Base-by-base conservation (phyloP, 2,329 filamentous ascomycete species). In the Cercospora zeae-maydis region DNA sequence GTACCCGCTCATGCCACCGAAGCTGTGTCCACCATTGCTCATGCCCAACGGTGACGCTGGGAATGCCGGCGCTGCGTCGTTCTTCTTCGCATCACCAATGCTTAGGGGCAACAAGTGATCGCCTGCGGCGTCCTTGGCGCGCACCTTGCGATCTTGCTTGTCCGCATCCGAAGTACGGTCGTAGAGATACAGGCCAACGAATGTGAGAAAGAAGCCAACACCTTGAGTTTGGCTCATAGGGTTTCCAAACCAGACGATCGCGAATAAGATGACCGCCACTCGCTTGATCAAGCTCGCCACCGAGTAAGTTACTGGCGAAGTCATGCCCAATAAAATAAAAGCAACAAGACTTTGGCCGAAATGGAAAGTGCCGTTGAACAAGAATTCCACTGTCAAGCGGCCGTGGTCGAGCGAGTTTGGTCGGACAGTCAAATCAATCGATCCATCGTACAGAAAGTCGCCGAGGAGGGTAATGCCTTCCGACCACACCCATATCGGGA, bases 281-380 rank as follows among this genome's bases (percentile, higher is more conserved):
- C 95, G 89, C 80, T 99, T 99, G 78, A 99, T 95, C 65, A 99
- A 82, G 61, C 90, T 96, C 36, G 95, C 95, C 37, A 99, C 93
- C 0, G 92, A 96, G 79, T 99, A 99, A 0, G 95, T 98, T 37
- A 99, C 95, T 0, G 95, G 95, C 0, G 92, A 96, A 11, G 98
- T 90, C 81, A 96, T 90, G 59, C 92, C 96, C 6, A 99, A 82
- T 5, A 99, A 83, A 21, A 96, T 82, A 74, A 99, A 99, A 0
- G 95, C 95, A 59, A 99, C 84, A 58, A 99, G 96, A 74, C 96
- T 97, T 74, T 99, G 95, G 14, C 87, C 91, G 76, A 98, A 99
- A 77, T 99, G 95, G 74, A 96, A 97, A 3, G 92, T 88, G 60
- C 95, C 95, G 76, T 99, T 99, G 83, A 99, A 98, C 57, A 98